Conservation (phyloP, 805 yeast species). For the Pichia phayaonensis region DNA sequence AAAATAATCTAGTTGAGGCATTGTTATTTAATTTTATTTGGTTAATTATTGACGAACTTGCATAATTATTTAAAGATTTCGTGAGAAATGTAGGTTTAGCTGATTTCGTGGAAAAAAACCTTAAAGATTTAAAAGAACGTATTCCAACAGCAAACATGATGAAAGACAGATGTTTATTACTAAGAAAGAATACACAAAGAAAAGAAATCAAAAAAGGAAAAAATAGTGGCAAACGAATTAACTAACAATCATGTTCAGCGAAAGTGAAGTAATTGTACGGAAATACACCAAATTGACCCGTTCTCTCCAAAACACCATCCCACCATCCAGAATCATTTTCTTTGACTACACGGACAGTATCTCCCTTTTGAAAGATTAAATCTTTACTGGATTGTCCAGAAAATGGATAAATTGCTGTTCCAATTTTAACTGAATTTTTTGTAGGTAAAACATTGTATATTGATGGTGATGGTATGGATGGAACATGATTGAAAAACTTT, state of each 20-base stretch:
- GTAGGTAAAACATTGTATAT: conserved; percentile 1
- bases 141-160: not conserved
- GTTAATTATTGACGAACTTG: not conserved
- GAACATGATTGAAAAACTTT: not conserved
- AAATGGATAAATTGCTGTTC: conserved; percentile 34
- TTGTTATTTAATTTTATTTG: not conserved
- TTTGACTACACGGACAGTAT: conserved; percentile 33
- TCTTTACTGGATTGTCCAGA: conserved; percentile 34
- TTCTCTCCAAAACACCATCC: conserved; percentile 33
- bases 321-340: conserved; percentile 40
- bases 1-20: not conserved
- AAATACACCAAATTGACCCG: conserved; percentile 36
- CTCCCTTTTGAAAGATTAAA: conserved; percentile 36
- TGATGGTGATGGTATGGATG: not conserved
- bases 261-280: conserved; percentile 35
- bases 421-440: conserved; percentile 18
- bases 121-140: not conserved
- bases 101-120: not conserved
- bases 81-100: not conserved
- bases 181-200: not conserved
- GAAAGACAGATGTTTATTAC: not conserved
- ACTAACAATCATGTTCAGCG: not conserved
- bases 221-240: not conserved
- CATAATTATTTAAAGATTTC: not conserved
- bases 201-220: not conserved